A percentile compares a stretch with the other conserved stretches of the same genome.
These are phyloP conservation scores for Candida ascalaphidarum DNA, from an alignment of 805 yeast species.

Conservation along the genomic window DNA sequence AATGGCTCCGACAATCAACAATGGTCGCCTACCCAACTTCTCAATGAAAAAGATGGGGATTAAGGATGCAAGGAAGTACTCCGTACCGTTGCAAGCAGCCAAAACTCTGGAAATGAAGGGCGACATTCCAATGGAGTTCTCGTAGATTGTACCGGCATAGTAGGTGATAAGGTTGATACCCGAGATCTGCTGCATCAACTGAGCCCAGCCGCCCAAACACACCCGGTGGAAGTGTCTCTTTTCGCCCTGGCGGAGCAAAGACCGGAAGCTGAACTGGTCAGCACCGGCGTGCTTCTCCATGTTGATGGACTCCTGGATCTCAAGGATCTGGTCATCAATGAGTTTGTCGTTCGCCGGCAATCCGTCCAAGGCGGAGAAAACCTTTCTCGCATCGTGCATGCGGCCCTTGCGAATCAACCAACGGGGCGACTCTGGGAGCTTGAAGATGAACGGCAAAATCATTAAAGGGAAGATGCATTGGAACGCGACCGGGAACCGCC, in stretches of 20 bases:
- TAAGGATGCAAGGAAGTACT: slow-evolving; percentile 33
- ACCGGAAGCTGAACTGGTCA: slow-evolving; percentile 11
- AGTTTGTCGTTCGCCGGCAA: slow-evolving; percentile 14
- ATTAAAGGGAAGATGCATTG: slow-evolving; percentile 14
- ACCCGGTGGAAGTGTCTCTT: slow-evolving; percentile 40
- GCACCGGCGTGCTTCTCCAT: slow-evolving; percentile 15
- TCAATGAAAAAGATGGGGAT: slow-evolving; percentile 45
- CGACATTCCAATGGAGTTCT: slow-evolving; percentile 10
- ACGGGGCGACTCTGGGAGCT: slow-evolving; percentile 38
- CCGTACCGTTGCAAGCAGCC: slow-evolving; percentile 34
- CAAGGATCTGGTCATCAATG: slow-evolving; percentile 17
- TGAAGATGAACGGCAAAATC: slow-evolving; percentile 6
- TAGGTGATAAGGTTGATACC: slow-evolving; percentile 41
- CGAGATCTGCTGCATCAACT: slow-evolving; percentile 23
- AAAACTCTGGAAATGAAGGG: slow-evolving; percentile 31
- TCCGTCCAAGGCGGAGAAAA: slow-evolving; percentile 8
- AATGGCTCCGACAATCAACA: slow-evolving; percentile 29
- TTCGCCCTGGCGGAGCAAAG: slow-evolving; percentile 32
- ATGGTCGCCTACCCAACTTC: slow-evolving; percentile 28
- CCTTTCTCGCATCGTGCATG: slow-evolving; percentile 18
- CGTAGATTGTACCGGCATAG: slow-evolving; percentile 36
- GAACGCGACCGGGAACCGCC: slow-evolving; percentile 27
- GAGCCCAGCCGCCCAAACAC: slow-evolving; percentile 35
- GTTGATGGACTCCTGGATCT: slow-evolving; percentile 14
- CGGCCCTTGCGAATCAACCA: slow-evolving; percentile 25